phyloP scores from a whole-genome alignment of 2,329 filamentous ascomycete species.

The Botrytis deweyae region DNA sequence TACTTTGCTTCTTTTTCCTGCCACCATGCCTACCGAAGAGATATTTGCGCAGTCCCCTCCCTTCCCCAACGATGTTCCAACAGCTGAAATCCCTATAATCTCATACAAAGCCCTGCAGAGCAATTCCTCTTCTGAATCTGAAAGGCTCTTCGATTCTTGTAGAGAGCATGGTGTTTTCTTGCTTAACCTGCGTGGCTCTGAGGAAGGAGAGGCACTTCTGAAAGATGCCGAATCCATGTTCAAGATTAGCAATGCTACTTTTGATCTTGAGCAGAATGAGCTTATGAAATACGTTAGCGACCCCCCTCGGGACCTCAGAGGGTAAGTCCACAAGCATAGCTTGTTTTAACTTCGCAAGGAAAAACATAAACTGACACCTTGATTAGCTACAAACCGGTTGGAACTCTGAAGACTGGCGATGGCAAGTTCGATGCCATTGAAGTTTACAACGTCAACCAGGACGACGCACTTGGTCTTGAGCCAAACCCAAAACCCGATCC shows the following conservation, averaged over 20 bases:
- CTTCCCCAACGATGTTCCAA: neutral
- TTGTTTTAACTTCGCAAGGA: neutral
- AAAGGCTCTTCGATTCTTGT: neutral
- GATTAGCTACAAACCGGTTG: neutral
- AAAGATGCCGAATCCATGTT: neutral
- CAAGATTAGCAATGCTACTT: neutral
- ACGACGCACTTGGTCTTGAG: neutral
- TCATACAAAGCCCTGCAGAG: neutral
- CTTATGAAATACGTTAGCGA: neutral
- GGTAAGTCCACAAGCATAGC: neutral
- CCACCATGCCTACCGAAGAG: neutral
- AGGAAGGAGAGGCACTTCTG: neutral
- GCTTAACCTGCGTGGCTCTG: neutral
- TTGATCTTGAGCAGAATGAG: neutral
- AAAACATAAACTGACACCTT: neutral
- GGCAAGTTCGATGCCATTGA: constrained; percentile 7
- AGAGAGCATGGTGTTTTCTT: neutral
- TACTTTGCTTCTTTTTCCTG: neutral
- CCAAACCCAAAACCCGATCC: neutral
- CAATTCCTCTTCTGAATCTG: neutral
- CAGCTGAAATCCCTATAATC: neutral
- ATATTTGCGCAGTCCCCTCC: neutral
- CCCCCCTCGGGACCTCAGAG: neutral
- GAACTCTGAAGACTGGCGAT: neutral
- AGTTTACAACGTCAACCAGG: neutral